Percentiles rank a stretch among this genome's conserved stretches.
These are phyloP conservation scores for Butyriboletus loyo DNA, from an alignment of 768 basidiomycete species.

Conservation along the genomic window DNA sequence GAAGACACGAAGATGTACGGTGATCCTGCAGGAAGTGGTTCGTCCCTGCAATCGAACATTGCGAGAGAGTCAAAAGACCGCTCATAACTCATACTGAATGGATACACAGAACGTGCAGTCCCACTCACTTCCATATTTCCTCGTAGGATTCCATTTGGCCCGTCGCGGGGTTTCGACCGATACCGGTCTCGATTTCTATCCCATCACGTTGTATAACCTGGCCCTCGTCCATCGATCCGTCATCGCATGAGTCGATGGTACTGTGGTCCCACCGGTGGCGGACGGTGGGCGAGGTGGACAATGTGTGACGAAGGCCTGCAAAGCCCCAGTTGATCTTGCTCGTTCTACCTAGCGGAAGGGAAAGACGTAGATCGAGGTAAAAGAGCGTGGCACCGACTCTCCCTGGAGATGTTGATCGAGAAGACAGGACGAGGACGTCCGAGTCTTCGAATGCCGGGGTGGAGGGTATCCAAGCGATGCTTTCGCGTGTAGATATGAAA, in stretches of 20 bases:
- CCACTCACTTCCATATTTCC: constrained; percentile 25
- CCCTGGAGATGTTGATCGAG: constrained; percentile 19
- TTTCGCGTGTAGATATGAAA: constrained; percentile 20
- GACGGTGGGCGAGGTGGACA: constrained; percentile 19
- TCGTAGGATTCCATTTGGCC: constrained; percentile 18
- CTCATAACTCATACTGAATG: no score
- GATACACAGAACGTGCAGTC: neutral
- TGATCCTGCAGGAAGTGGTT: constrained; percentile 9
- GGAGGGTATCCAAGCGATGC: constrained; percentile 21
- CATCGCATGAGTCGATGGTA: constrained; percentile 19
- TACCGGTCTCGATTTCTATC: constrained; percentile 22
- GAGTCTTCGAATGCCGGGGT: constrained; percentile 23
- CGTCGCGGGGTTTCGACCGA: constrained; percentile 23
- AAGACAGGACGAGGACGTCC: constrained; percentile 28
- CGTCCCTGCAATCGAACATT: constrained; percentile 15
- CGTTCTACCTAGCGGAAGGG: constrained; percentile 14
- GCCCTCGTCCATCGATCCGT: constrained; percentile 17
- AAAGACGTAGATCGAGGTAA: constrained; percentile 28
- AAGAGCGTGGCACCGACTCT: constrained; percentile 16
- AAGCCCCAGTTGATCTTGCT: constrained; percentile 25
- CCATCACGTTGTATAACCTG: constrained; percentile 18
- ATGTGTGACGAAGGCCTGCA: constrained; percentile 19
- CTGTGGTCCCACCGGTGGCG: constrained; percentile 18
- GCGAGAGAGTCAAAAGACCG: neutral
- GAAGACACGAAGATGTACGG: constrained; percentile 23